Evolutionary conservation across 2,329 filamentous ascomycete species (phyloP), one percentile per base, ranked within the genome.

Genomic region (Cladosporium halotolerans): DNA sequence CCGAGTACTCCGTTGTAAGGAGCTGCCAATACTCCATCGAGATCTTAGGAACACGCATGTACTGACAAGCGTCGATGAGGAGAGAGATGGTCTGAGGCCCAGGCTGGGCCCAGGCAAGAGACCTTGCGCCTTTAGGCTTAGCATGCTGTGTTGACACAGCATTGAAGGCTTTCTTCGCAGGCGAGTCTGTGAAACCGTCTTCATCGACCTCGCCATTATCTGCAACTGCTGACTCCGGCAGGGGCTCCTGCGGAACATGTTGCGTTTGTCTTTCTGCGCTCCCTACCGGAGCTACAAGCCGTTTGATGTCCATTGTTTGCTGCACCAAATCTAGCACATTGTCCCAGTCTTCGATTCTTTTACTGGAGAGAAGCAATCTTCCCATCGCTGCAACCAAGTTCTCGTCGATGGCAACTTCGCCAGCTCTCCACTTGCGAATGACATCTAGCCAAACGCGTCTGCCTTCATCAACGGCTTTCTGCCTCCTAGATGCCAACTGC

Each of bases 361-460:
- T 73, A 13, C 86, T 83, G 46, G 85, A 72, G 18, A 90, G 72
- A n/a, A 97, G 75, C 3, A 96, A 61, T 34, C 84, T 79, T 5
- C 85, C 89, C 88, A 97, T 95, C 31, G 86, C 78, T 63, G 82
- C 85, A 3, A 95, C 85, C 16, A 97, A 74, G 52, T 81, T 73
- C 68, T 93, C 89, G 62, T 96, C 91, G 16, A 97, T 76, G 45
- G 77, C 63, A 13, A 97, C 61, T 48, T 82, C 75, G 31, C 85
- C 89, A 50, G 78, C 76, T 51, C 78, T 79, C 91, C 91, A 97
- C 58, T 83, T 84, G n/a, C 75, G 70, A 14, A 89, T 75, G 42
- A 95, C 78, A 64, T 95, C 89, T 41, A 82, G 76, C 93, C 93
- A 99, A 14, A 97, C 75, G 7, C 79, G 74, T 59, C 86, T 83